Percentiles rank a stretch among this genome's conserved stretches.
Evolutionary conservation across 177 flowering plant genomes (phyloP).

Genomic region (Telopea speciosissima): DNA sequence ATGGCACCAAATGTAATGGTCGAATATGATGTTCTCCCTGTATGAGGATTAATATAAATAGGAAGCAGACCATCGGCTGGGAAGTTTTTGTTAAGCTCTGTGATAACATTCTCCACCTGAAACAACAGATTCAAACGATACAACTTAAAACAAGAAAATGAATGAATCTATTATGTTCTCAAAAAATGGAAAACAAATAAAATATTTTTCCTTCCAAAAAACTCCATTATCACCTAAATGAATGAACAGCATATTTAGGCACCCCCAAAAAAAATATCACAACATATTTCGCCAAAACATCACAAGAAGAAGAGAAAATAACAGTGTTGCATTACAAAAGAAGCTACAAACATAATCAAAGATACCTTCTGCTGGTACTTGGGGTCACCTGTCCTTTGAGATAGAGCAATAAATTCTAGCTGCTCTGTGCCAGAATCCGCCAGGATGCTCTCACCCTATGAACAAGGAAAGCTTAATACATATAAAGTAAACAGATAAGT

Average conservation of each 20-base stretch:
- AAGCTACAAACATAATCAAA: neutral
- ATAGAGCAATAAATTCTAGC: constrained; percentile 93
- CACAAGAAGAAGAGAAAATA: too few relatives aligned
- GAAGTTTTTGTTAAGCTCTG: constrained; percentile 55
- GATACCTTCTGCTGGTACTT: constrained; percentile 86
- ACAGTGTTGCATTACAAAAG: neutral
- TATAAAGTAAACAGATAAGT: too few relatives aligned
- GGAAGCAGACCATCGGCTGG: constrained; percentile 96
- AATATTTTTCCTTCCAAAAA: neutral
- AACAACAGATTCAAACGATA: constrained; percentile 14
- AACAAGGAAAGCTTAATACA: constrained; percentile 7
- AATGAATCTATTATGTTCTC: too few relatives aligned
- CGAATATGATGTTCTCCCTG: constrained; percentile 58
- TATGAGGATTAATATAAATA: constrained; percentile 69
- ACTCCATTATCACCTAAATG: neutral
- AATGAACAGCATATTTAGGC: neutral
- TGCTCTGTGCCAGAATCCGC: constrained; percentile 99
- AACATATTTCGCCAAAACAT: too few relatives aligned
- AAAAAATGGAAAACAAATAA: too few relatives aligned
- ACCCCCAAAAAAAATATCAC: too few relatives aligned
- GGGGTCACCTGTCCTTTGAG: constrained; percentile 91
- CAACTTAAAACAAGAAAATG: constrained; percentile 4
- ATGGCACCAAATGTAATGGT: constrained; percentile 97
- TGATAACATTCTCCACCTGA: constrained; percentile 82
- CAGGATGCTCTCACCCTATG: constrained; percentile 79